phyloP scores from a whole-genome alignment of 2,329 filamentous ascomycete species.

The Sphaceloma murrayae region DNA sequence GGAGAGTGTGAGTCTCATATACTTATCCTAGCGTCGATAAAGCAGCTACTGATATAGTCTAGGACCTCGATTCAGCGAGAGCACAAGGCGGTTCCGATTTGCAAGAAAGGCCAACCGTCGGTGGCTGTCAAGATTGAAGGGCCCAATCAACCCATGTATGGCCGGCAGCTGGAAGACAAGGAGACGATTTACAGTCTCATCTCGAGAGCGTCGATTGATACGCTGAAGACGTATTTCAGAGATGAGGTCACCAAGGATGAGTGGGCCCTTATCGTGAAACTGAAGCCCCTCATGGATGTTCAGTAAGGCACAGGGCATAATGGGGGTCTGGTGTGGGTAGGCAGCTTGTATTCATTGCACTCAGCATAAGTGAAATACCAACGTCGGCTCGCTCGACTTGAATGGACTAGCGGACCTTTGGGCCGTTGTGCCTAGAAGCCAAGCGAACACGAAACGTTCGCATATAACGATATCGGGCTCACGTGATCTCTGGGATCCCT shows the following conservation, averaged over 20 bases:
- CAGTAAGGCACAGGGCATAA: not conserved
- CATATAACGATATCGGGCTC: too few species aligned
- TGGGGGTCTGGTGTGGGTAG: not conserved
- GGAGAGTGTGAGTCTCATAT: conserved; percentile 70
- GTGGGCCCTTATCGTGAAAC: conserved; percentile 87
- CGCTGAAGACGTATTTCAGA: conserved; percentile 90
- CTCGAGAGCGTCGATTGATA: conserved; percentile 81
- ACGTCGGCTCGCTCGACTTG: too few species aligned
- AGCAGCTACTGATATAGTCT: conserved; percentile 16
- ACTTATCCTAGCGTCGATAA: too few species aligned
- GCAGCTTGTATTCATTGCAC: too few species aligned
- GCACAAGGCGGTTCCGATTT: conserved; percentile 85
- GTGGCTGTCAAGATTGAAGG: conserved; percentile 98
- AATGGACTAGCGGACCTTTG: too few species aligned
- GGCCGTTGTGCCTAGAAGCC: too few species aligned
- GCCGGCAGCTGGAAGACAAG: conserved; percentile 85
- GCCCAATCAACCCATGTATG: conserved; percentile 83
- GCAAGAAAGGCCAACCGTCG: conserved; percentile 94
- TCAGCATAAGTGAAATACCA: too few species aligned
- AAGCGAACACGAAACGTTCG: too few species aligned
- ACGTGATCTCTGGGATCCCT: too few species aligned
- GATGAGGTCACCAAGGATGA: conserved; percentile 82
- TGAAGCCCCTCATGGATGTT: conserved; percentile 92
- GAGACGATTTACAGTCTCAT: conserved; percentile 83
- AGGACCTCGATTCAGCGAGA: conserved; percentile 96